Evolutionary conservation across 2,329 filamentous ascomycete genomes (phyloP).

Genomic region (Verticillium dahliae): DNA sequence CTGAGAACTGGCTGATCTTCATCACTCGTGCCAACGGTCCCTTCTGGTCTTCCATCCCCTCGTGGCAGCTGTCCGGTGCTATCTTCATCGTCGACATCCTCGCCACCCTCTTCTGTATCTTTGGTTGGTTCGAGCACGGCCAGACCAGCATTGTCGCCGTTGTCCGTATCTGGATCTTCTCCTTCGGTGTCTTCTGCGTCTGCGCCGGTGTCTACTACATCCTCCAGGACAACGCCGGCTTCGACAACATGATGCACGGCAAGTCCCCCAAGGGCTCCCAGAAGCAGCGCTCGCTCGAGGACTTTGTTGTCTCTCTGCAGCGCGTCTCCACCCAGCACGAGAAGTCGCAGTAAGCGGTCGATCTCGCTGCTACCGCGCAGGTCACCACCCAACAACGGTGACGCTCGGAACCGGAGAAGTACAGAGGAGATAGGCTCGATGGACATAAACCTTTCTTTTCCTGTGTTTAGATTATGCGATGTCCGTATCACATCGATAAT

Average conservation of each 20-base stretch:
- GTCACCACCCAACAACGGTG: background rate
- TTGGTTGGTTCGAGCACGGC: constrained; percentile 67
- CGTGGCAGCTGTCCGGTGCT: constrained; percentile 74
- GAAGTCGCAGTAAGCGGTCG: constrained; percentile 60
- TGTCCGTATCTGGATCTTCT: constrained; percentile 86
- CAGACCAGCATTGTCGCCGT: constrained; percentile 75
- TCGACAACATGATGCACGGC: constrained; percentile 91
- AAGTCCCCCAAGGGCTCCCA: constrained; percentile 75
- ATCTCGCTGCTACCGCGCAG: constrained; percentile 17
- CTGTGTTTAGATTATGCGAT: constrained; percentile 26
- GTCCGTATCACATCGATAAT: constrained; percentile 14
- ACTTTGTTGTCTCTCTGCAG: constrained; percentile 87
- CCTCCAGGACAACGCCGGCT: constrained; percentile 71
- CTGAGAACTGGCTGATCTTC: constrained; percentile 96
- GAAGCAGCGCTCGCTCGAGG: constrained; percentile 80
- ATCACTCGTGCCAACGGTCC: constrained; percentile 90
- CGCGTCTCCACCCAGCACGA: constrained; percentile 89
- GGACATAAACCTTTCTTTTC: constrained; percentile 17
- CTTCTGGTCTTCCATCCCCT: constrained; percentile 85
- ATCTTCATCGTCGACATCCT: constrained; percentile 77
- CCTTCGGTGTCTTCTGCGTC: constrained; percentile 81
- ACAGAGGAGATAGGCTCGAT: background rate
- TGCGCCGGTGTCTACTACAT: constrained; percentile 71
- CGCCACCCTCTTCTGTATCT: constrained; percentile 79
- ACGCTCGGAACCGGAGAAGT: background rate